Evolutionary conservation across 768 basidiomycete genomes (phyloP).

Genomic region (Tubosaeta sp.): DNA sequence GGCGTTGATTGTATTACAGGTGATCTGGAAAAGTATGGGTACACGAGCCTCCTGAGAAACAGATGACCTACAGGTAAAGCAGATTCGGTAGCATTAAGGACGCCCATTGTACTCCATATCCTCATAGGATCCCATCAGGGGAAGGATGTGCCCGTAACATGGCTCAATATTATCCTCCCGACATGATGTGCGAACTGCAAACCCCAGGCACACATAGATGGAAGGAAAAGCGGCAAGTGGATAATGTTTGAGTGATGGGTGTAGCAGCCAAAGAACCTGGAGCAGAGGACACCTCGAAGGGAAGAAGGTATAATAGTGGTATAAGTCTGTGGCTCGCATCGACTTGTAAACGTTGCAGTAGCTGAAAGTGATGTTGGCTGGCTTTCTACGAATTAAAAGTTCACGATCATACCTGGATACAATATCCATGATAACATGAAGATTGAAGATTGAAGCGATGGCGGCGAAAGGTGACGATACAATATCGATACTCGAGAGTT

Average conservation of each 20-base stretch:
- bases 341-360: constrained; percentile 80
- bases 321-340: constrained; percentile 37
- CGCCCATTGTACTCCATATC: constrained; percentile 73
- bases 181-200: constrained; percentile 87
- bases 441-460: no score
- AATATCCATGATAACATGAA: no score
- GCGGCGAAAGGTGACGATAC: no score
- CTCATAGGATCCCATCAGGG: constrained; percentile 87
- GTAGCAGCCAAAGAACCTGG: constrained; percentile 81
- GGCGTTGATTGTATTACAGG: constrained; percentile 71
- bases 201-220: constrained; percentile 93
- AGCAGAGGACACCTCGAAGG: constrained; percentile 71
- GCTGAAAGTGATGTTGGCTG: constrained; percentile 34
- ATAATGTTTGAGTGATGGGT: constrained; percentile 71
- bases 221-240: constrained; percentile 72
- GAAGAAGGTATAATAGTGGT: constrained; percentile 74
- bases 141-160: constrained; percentile 80
- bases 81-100: constrained; percentile 77
- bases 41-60: constrained; percentile 3
- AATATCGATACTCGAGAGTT: no score
- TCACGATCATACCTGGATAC: constrained; percentile 47
- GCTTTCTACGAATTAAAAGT: not conserved
- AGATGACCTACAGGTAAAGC: constrained; percentile 53
- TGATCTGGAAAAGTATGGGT: constrained; percentile 36
- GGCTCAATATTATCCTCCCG: constrained; percentile 88